These are phyloP conservation scores for Parastagonospora avenae DNA, from an alignment of 2,329 filamentous ascomycete genomes.

Conservation along the genomic window DNA sequence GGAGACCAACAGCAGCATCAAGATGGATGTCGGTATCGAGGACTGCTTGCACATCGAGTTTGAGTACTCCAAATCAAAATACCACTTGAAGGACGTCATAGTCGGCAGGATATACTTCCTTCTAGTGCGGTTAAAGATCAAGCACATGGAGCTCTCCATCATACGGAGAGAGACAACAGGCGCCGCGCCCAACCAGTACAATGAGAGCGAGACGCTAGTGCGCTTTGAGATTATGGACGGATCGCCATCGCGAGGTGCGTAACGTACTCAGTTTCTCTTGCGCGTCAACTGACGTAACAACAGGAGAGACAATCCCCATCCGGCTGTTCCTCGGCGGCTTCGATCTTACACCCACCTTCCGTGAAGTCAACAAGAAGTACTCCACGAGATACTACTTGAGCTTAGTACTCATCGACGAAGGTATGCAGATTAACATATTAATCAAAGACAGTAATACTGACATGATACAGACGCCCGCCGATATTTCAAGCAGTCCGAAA, in stretches of 20 bases:
- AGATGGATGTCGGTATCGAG: conserved; percentile 99
- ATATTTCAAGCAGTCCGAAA: conserved; percentile 99
- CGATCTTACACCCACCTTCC: conserved; percentile 96
- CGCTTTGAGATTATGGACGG: conserved; percentile 99
- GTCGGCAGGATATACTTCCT: conserved; percentile 98
- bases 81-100: conserved; percentile 98
- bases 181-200: conserved; percentile 97
- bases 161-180: conserved; percentile 97
- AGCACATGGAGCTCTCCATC: conserved; percentile 99
- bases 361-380: conserved; percentile 99
- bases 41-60: conserved; percentile 99
- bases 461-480: conserved; percentile 75
- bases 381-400: conserved; percentile 97
- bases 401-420: conserved; percentile 93
- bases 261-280: background rate
- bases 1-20: conserved; percentile 97
- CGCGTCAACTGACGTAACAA: conserved; percentile 23
- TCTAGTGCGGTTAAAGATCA: conserved; percentile 96
- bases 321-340: conserved; percentile 96
- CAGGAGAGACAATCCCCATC: conserved; percentile 91
- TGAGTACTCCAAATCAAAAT: conserved; percentile 99
- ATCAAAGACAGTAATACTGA: background rate
- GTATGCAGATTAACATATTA: conserved; percentile 49
- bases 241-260: conserved; percentile 87
- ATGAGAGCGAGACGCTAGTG: conserved; percentile 97